Conservation (phyloP, 2,329 filamentous ascomycete species). For the Pseudomassariella vexata region DNA sequence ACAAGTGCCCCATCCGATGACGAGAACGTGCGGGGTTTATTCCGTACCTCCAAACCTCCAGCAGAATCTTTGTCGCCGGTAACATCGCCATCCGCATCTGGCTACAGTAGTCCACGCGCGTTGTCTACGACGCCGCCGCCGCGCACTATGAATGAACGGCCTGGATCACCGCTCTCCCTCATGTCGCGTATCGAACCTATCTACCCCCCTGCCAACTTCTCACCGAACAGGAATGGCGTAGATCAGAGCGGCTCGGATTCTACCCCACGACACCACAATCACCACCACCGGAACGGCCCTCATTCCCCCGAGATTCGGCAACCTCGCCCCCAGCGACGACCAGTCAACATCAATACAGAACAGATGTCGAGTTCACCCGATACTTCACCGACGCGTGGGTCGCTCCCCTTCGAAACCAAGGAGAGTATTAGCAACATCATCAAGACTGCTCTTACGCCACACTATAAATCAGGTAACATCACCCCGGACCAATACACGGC, state of each 20-base stretch:
- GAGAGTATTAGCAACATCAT: constrained; percentile 86
- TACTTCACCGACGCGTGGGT: constrained; percentile 59
- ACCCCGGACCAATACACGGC: constrained; percentile 86
- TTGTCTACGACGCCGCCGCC: constrained; percentile 67
- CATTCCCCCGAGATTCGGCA: constrained; percentile 43
- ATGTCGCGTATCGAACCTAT: constrained; percentile 68
- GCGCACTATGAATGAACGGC: constrained; percentile 51
- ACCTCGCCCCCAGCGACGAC: constrained; percentile 42
- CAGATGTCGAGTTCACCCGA: constrained; percentile 47
- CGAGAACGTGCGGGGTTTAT: constrained; percentile 38
- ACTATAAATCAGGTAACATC: constrained; percentile 73
- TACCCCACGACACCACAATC: constrained; percentile 30
- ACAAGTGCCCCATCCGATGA: constrained; percentile 54
- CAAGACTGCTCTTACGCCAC: constrained; percentile 71
- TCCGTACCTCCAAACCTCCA: constrained; percentile 24
- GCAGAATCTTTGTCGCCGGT: constrained; percentile 54
- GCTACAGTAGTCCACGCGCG: constrained; percentile 61
- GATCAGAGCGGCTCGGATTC: constrained; percentile 38
- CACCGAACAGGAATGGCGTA: constrained; percentile 44
- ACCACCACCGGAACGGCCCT: constrained; percentile 18
- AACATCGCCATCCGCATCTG: constrained; percentile 58
- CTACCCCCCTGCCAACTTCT: constrained; percentile 71
- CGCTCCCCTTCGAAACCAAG: constrained; percentile 76
- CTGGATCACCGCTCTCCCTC: constrained; percentile 60
- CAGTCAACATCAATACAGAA: constrained; percentile 29